These are phyloP conservation scores for Hypoxylon sp. DNA, from an alignment of 2,329 filamentous ascomycete genomes.

Conservation along the genomic window DNA sequence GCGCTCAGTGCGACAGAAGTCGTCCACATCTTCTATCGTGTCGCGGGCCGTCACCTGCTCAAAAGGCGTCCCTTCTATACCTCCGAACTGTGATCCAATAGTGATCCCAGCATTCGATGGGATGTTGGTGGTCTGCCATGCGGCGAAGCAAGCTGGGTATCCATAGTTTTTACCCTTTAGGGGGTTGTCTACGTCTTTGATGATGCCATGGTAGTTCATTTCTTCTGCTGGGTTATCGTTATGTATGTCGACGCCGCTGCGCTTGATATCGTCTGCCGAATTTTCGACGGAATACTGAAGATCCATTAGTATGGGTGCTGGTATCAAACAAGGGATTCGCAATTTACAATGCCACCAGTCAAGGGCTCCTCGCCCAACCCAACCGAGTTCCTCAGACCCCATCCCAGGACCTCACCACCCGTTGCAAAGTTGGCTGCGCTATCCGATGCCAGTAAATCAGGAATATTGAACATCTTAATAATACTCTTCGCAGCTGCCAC, in stretches of 20 bases:
- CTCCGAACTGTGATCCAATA: slow-evolving; percentile 67
- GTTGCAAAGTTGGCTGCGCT: slow-evolving; percentile 60
- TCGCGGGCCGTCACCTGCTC: slow-evolving; percentile 57
- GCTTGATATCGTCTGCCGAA: slow-evolving; percentile 74
- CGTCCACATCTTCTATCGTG: slow-evolving; percentile 60
- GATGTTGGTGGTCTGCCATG: slow-evolving; percentile 70
- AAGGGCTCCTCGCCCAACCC: slow-evolving; percentile 75
- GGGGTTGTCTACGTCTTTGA: slow-evolving; percentile 62
- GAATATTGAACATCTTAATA: slow-evolving; percentile 71
- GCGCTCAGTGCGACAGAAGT: slow-evolving; percentile 53
- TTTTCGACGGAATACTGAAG: slow-evolving; percentile 75
- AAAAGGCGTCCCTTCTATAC: slow-evolving; percentile 51
- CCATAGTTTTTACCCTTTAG: slow-evolving; percentile 71
- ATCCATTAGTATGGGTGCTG: not conserved
- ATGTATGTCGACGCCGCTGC: slow-evolving; percentile 73
- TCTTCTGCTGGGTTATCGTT: slow-evolving; percentile 81
- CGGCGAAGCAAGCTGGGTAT: slow-evolving; percentile 78
- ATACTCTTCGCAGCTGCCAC: slow-evolving; percentile 66
- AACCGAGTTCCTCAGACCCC: slow-evolving; percentile 81
- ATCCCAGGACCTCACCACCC: slow-evolving; percentile 69
- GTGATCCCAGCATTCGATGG: slow-evolving; percentile 60
- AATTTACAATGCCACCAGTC: slow-evolving; percentile 61
- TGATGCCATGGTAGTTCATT: slow-evolving; percentile 78
- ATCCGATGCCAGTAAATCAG: slow-evolving; percentile 47
- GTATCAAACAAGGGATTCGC: not conserved